Evolutionary conservation across 495 filamentous ascomycete species (phyloP), one percentile per base, ranked within the genome.

Genomic region (Annulohypoxylon stygium): DNA sequence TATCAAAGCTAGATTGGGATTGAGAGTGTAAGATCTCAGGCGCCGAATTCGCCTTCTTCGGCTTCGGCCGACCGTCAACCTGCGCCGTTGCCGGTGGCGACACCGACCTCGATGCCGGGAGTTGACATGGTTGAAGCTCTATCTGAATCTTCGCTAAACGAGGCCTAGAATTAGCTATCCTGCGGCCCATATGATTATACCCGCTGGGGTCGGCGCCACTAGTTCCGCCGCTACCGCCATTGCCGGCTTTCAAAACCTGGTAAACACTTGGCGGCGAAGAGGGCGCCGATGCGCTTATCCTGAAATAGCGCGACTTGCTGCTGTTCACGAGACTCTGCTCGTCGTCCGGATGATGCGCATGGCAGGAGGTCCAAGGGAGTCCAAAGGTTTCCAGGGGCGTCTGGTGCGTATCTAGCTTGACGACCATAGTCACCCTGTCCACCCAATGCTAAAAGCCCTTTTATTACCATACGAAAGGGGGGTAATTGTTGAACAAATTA

Each of bases 361-460:
- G 55, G 12, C 58, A 33, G 34, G 67, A 51, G 36, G 71, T 53
- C 71, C 71, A 70, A 37, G 70, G 65, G 47, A 74, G 33, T 67
- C 66, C 71, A 23, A 67, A 74, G 50, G 67, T 50, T 34, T 74
- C 71, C 71, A 70, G 51, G 57, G 62, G 63, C 50, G 67, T 65
- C 71, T 74, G 71, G 71, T 65, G 71, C 50, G 66, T 57, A 25
- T 70, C 67, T 48, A 74, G 43, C 57, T 61, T 59, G 63, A 74
- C 67, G 36, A 74, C 67, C 71, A 74, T 74, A 74, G 71, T 70
- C 70, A 67, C 50, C 61, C 58, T 55, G 10, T 55, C 26, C 23
- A 30, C 14, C 25, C 12, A 7, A 14, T 33, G 51, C 54, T 54
- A 45, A 47, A 55, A 48, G 3, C 43, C 59, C 61, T 60, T 54